Percentiles rank a stretch among this genome's conserved stretches.
Evolutionary conservation across 345 rosid species (phyloP).

Genomic region (Bruguiera sexangula): DNA sequence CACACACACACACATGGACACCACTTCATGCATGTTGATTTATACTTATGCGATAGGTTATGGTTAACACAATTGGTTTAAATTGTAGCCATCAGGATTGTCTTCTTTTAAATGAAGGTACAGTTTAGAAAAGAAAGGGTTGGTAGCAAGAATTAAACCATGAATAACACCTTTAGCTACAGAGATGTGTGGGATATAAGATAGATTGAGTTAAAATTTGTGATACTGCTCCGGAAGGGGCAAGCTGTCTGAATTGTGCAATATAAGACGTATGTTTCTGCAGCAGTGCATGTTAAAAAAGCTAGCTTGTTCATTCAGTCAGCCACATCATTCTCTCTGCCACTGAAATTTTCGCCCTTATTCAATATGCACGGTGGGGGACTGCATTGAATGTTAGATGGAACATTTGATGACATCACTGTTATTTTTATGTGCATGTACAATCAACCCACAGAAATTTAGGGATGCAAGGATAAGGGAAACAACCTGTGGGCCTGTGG

Average conservation of each 20-base stretch:
- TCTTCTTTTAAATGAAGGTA: not conserved
- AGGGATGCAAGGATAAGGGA: conserved; percentile 40
- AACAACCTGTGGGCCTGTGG: conserved; percentile 48
- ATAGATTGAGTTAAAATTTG: too few relatives aligned
- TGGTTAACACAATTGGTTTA: too few relatives aligned
- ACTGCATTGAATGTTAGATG: not conserved
- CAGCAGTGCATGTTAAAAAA: not conserved
- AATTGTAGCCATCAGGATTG: not conserved
- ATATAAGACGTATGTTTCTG: not conserved
- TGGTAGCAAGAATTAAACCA: too few relatives aligned
- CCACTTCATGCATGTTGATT: too few relatives aligned
- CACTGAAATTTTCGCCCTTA: not conserved
- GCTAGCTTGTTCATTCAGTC: not conserved
- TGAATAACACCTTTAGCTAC: too few relatives aligned
- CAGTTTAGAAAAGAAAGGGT: not conserved
- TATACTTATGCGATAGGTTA: too few relatives aligned
- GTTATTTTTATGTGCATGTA: conserved; percentile 38
- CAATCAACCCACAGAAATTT: conserved; percentile 58
- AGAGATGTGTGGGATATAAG: too few relatives aligned
- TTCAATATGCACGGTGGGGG: not conserved
- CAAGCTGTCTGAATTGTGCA: not conserved
- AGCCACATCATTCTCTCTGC: not conserved
- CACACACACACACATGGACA: too few relatives aligned
- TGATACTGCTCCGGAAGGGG: too few relatives aligned
- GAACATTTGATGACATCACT: not conserved